Base-by-base conservation (phyloP, 441 rosid genomes). In the Populus hybrid region DNA sequence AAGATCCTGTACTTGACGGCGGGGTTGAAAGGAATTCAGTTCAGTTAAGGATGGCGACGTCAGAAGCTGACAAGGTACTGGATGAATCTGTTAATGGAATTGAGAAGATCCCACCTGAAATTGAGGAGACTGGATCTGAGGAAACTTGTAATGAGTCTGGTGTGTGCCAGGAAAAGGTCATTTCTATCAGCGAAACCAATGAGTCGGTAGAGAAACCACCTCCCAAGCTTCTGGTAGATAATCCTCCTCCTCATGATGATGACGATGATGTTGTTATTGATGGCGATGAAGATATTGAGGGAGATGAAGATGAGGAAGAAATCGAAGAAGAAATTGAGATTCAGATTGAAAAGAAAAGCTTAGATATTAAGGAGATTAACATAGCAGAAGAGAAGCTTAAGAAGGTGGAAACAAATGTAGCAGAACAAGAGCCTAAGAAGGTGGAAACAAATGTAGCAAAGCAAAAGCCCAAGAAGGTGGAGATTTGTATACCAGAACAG, bases 331-430 rank as follows among this genome's bases (percentile, higher is more conserved):
- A 79, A 0, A 83, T 79, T 0, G 88, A 76, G 59, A 66, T 73
- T 28, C 86, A 84, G 72, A 74, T 70, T 73, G 89, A 87, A 83
- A 85, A 86, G 81, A 82, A 87, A 68, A 86, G 73, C 54, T 8
- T 85, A 67, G 94, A 88, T 59, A 82, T 88, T 26, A 83, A 86
- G 82, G 94, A 93, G 73, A 85, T 90, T 68, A 84, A 85, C 73
- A 80, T 77, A n/a, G 18, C 76, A 30, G 86, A 84, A 67, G 54
- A 80, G 54, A 73, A 77, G 76, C 9, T 77, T 1, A 65, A 72
- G 59, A 69, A 73, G 40, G 83, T 81, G 79, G 93, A 91, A 77
- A 81, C 87, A 54, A 85, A 83, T 80, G 84, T 73, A 40, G 14
- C 75, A 11, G 82, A 80, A 10, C 50, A 78, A 68, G 74, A 72